These are phyloP conservation scores for Stachybotrys elegans DNA, from an alignment of 2,329 filamentous ascomycete species.

Conservation along the genomic window DNA sequence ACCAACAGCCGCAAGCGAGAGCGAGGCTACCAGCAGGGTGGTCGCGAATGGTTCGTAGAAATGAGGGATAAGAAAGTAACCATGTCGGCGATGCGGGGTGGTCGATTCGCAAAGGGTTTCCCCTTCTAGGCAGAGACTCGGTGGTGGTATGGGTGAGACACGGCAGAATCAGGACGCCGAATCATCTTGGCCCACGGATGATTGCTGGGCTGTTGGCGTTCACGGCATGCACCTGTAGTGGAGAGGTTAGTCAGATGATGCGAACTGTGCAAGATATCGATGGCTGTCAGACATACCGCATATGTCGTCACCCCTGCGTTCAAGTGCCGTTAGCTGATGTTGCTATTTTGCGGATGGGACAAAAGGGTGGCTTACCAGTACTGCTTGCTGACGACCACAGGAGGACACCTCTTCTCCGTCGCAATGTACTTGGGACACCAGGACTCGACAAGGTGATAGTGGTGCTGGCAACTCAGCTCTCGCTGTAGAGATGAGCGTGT, in stretches of 20 bases:
- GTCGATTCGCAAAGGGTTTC: no score
- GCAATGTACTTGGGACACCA: slow-evolving; percentile 41
- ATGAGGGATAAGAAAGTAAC: no score
- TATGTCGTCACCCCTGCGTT: slow-evolving; percentile 35
- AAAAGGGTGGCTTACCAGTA: slow-evolving; percentile 33
- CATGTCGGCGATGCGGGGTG: no score
- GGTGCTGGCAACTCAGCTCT: slow-evolving; percentile 45
- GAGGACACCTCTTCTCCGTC: slow-evolving; percentile 36
- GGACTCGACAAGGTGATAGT: slow-evolving; percentile 44
- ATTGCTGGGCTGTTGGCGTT: slow-evolving; percentile 32
- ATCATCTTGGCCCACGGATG: slow-evolving; percentile 33
- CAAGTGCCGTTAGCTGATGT: no score
- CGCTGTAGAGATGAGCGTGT: slow-evolving; percentile 30
- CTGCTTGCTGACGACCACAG: slow-evolving; percentile 39
- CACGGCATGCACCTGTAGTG: slow-evolving; percentile 31
- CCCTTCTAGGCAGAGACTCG: no score
- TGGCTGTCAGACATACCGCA: slow-evolving; percentile 31
- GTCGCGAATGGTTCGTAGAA: background rate
- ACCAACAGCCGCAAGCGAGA: no score
- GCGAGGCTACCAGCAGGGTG: no score
- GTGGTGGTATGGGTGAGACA: background rate
- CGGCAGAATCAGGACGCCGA: slow-evolving; percentile 20
- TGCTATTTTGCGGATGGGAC: no score
- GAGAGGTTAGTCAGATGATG: slow-evolving; percentile 14
- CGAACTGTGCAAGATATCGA: background rate